Percentiles rank a stretch among this genome's conserved stretches.
Evolutionary conservation across 257 asterid species (phyloP).

Genomic region (Rhazya stricta): DNA sequence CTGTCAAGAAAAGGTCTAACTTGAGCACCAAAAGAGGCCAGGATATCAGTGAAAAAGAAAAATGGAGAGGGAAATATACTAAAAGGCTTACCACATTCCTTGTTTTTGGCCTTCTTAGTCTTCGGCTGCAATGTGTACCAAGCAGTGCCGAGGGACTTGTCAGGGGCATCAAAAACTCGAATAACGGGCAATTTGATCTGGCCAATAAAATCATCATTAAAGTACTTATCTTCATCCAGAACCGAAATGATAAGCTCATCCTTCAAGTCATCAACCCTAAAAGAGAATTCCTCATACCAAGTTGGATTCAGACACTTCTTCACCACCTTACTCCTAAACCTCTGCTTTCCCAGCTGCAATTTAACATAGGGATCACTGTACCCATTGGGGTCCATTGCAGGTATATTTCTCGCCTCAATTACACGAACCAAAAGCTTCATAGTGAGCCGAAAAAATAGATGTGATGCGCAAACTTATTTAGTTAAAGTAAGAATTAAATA

Average conservation of each 20-base stretch:
- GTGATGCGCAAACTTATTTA: background rate
- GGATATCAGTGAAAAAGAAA: background rate
- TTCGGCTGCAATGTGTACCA: constrained; percentile 88
- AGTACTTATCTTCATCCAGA: constrained; percentile 89
- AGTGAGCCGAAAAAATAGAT: background rate
- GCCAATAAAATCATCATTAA: constrained; percentile 86
- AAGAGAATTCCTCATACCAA: constrained; percentile 90
- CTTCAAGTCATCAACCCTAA: constrained; percentile 76
- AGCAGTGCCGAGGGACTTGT: constrained; percentile 78
- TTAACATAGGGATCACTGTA: constrained; percentile 93
- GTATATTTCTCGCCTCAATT: constrained; percentile 76
- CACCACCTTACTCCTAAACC: constrained; percentile 67
- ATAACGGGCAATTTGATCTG: constrained; percentile 59
- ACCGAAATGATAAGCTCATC: constrained; percentile 74
- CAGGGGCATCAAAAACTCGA: constrained; percentile 72
- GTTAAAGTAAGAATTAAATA: background rate
- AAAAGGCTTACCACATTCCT: constrained; percentile 59
- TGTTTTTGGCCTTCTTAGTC: constrained; percentile 70
- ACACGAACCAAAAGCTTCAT: constrained; percentile 93
- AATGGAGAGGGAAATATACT: background rate
- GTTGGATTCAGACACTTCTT: constrained; percentile 85
- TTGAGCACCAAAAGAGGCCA: background rate
- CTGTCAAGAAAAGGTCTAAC: background rate
- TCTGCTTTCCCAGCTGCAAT: constrained; percentile 80
- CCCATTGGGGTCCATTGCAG: constrained; percentile 85